phyloP scores from a whole-genome alignment of 805 yeast species.

The Hermanozyma aechmeae region DNA sequence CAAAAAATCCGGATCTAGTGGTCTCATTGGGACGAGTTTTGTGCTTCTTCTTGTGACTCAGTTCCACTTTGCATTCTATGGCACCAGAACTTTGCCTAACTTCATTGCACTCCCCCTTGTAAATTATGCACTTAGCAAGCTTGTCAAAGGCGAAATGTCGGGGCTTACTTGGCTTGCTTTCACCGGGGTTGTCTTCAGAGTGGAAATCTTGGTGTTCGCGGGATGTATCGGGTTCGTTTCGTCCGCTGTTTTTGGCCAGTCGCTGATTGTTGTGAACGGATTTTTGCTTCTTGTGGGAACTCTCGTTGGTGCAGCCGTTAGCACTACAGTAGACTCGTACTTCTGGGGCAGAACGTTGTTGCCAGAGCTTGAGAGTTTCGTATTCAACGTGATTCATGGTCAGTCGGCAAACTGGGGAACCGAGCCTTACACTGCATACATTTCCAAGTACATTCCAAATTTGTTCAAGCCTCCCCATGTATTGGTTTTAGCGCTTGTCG shows the following conservation, averaged over 20 bases:
- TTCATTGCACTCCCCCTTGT: slow-evolving; percentile 73
- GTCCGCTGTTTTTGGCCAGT: slow-evolving; percentile 36
- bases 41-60: slow-evolving; percentile 51
- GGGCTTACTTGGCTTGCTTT: slow-evolving; percentile 49
- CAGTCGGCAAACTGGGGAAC: slow-evolving; percentile 76
- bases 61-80: slow-evolving; percentile 73
- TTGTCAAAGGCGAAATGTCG: slow-evolving; percentile 39
- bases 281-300: slow-evolving; percentile 41
- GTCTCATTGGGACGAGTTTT: slow-evolving; percentile 45
- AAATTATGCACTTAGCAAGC: slow-evolving; percentile 41
- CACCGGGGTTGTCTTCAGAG: slow-evolving; percentile 58
- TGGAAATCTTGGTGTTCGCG: slow-evolving; percentile 56
- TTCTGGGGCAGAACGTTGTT: slow-evolving; percentile 59
- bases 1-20: slow-evolving; percentile 8
- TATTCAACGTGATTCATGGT: slow-evolving; percentile 71
- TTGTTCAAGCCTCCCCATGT: slow-evolving; percentile 36
- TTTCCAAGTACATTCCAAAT: slow-evolving; percentile 36
- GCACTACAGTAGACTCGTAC: slow-evolving; percentile 55
- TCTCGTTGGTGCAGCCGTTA: slow-evolving; percentile 37
- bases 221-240: slow-evolving; percentile 38
- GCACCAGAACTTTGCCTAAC: slow-evolving; percentile 86
- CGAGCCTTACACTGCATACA: slow-evolving; percentile 67
- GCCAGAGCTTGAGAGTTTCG: slow-evolving; percentile 69
- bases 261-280: slow-evolving; percentile 27
- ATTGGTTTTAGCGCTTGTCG: slow-evolving; percentile 27